Base-by-base conservation (phyloP, 192 early-diverging fungal species). In the Ramicandelaber brevisporus region DNA sequence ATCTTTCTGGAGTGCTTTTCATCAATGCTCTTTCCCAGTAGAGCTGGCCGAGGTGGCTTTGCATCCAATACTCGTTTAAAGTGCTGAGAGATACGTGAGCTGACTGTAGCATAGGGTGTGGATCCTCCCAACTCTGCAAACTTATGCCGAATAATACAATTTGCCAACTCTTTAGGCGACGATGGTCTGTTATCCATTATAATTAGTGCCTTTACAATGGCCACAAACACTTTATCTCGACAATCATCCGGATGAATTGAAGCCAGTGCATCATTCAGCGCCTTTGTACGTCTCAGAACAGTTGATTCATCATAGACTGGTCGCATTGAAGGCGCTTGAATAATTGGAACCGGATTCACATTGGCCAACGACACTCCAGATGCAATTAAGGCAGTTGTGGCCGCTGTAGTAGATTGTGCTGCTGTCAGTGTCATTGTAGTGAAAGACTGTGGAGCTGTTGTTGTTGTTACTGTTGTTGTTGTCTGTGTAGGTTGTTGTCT, bases 61-160 rank as follows among this genome's bases (percentile, higher is more conserved):
- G 73, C 70, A 24, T 80, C 75, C 14, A 70, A 54, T 19, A 70
- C 68, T 26, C 76, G 67, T 38, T 79, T 78, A 33, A 81, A 85
- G 38, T 85, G 81, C 40, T 85, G 77, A 2, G 78, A 81, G 41
- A 85, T 85, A 20, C 78, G 63, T 20, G 78, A 85, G 6, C 78
- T 81, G 14, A 85, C 81, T 11, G 81, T 85, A 1, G 78, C 81
- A 50, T 73, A 78, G 14, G 81, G 78, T 11, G 81, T 85, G 20
- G 68, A 61, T 18, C 81, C 78, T 20, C 78, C 79, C 61, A 83
- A 38, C 29, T 66, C 54, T 13, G 79, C 66, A 43, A 79, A 66
- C 44, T 70, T 63, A 38, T 78, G 53, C 44, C 71, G 71, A 46
- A 75, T 63, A 38, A 86, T 83, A 14, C 63, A 61, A 27, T 60